Conservation (phyloP, 2,329 filamentous ascomycete genomes). For the Stemphylium beticola region DNA sequence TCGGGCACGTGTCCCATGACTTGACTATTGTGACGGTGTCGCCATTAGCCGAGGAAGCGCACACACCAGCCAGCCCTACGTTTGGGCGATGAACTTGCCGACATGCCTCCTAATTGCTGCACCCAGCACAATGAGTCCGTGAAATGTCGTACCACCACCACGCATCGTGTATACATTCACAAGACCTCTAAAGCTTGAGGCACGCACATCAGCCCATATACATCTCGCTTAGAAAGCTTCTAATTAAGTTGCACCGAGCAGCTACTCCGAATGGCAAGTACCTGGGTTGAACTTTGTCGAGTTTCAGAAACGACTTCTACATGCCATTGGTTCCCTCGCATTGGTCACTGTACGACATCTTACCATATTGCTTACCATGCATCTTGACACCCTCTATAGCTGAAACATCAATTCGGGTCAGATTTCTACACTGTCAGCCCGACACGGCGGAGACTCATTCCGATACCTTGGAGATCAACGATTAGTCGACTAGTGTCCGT, state of each 20-base stretch:
- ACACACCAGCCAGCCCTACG: no score
- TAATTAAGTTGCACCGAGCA: not conserved
- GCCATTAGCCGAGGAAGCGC: not conserved
- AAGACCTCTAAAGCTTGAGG: not conserved
- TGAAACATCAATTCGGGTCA: not conserved
- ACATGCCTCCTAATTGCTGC: not conserved
- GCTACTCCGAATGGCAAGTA: not conserved
- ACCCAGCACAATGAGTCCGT: not conserved
- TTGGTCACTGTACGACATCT: not conserved
- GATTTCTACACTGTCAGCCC: constrained; percentile 4
- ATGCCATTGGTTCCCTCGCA: not conserved
- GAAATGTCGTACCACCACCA: no score
- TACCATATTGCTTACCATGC: not conserved
- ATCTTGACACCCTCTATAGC: not conserved
- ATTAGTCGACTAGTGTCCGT: constrained; percentile 10
- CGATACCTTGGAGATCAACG: constrained; percentile 7
- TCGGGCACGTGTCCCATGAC: not conserved
- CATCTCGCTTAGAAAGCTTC: not conserved
- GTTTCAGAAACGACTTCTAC: not conserved
- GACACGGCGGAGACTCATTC: constrained; percentile 6
- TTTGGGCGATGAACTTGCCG: not conserved
- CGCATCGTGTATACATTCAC: no score
- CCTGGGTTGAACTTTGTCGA: not conserved
- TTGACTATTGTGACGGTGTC: not conserved
- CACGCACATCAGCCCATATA: not conserved